Conservation (phyloP, 179 eudicot genomes). For the Pouteria campechiana region DNA sequence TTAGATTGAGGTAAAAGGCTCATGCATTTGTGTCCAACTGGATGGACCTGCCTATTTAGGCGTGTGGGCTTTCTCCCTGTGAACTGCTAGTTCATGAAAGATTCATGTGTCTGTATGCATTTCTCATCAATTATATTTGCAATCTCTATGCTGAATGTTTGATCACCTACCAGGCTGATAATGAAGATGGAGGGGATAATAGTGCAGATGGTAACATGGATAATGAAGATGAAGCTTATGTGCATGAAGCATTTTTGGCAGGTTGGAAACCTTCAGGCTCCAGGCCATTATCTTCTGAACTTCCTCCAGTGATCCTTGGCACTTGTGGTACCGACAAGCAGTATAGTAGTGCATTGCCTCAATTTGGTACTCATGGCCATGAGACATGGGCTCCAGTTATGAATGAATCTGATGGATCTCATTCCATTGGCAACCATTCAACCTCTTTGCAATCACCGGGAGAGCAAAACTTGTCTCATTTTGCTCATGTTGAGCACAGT, state of each 20-base stretch:
- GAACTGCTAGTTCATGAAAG: too few relatives aligned
- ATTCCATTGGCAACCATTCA: conserved; percentile 12
- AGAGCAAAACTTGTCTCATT: conserved; percentile 3
- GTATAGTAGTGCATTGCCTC: conserved; percentile 9
- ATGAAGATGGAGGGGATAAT: conserved; percentile 36
- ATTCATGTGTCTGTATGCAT: not conserved
- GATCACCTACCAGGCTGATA: conserved; percentile 27
- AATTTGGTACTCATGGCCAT: conserved; percentile 13
- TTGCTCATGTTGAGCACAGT: conserved; percentile 6
- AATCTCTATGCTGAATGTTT: conserved; percentile 2
- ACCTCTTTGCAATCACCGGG: conserved; percentile 16
- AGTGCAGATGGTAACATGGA: conserved; percentile 53
- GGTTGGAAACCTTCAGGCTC: conserved; percentile 71
- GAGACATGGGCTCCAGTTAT: too few relatives aligned
- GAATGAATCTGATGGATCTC: conserved; percentile 19
- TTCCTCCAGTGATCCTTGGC: conserved; percentile 10
- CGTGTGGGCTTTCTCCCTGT: too few relatives aligned
- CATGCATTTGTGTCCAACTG: too few relatives aligned
- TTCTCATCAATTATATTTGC: not conserved
- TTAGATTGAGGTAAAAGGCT: too few relatives aligned
- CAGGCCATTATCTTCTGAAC: conserved; percentile 14
- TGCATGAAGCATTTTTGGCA: conserved; percentile 91
- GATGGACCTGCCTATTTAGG: too few relatives aligned
- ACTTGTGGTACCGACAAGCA: conserved; percentile 7
- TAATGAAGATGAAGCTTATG: conserved; percentile 68